These are phyloP conservation scores for Calycina herbarum DNA, from an alignment of 2,329 filamentous ascomycete genomes.

Conservation along the genomic window DNA sequence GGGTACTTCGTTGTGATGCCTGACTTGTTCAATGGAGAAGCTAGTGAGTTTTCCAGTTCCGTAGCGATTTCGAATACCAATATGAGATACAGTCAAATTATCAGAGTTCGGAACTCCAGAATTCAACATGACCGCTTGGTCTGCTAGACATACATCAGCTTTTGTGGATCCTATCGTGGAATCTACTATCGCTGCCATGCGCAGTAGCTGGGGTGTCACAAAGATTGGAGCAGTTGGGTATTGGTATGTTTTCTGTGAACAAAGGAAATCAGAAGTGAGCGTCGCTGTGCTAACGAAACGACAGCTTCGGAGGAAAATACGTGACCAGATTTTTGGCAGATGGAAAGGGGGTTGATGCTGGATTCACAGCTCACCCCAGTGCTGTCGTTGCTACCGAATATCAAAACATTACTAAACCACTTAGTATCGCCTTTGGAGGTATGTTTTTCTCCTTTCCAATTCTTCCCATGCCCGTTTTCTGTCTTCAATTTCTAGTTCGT, in stretches of 20 bases:
- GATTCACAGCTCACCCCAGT: slow-evolving; percentile 65
- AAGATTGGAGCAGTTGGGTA: slow-evolving; percentile 60
- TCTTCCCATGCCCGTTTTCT: not conserved
- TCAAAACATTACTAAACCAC: slow-evolving; percentile 53
- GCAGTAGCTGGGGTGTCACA: slow-evolving; percentile 48
- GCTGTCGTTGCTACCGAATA: slow-evolving; percentile 61
- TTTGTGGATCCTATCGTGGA: slow-evolving; percentile 49
- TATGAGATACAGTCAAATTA: slow-evolving; percentile 6
- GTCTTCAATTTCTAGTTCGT: not conserved
- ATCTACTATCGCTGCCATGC: slow-evolving; percentile 48
- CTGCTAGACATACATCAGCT: slow-evolving; percentile 42
- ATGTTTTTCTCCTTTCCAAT: slow-evolving; percentile 22
- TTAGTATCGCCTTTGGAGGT: slow-evolving; percentile 64
- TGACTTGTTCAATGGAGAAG: slow-evolving; percentile 62
- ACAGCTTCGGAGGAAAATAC: slow-evolving; percentile 58
- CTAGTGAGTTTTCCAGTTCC: slow-evolving; percentile 17
- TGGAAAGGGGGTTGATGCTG: slow-evolving; percentile 54
- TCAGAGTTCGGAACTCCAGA: slow-evolving; percentile 29
- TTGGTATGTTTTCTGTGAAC: slow-evolving; percentile 41
- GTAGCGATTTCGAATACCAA: not conserved
- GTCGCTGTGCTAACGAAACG: slow-evolving; percentile 6
- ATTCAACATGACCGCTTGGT: slow-evolving; percentile 46
- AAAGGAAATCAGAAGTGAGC: not conserved
- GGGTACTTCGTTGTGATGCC: slow-evolving; percentile 66
- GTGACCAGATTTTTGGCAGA: slow-evolving; percentile 53